Percentiles rank a stretch among this genome's conserved stretches.
phyloP scores from a whole-genome alignment of 2,329 filamentous ascomycete genomes.

The Fusarium solani-melongenae region DNA sequence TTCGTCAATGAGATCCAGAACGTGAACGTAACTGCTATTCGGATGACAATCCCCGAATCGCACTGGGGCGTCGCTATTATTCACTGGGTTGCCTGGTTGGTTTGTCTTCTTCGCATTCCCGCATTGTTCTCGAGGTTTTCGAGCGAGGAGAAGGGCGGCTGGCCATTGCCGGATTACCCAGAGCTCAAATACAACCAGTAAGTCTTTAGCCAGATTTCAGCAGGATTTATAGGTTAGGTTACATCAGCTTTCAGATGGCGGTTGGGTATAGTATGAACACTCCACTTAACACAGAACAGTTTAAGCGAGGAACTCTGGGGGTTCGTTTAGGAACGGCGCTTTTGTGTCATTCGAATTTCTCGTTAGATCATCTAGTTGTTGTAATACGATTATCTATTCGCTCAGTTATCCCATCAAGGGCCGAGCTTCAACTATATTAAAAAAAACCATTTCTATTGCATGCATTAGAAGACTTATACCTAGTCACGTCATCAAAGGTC shows the following conservation, averaged over 20 bases:
- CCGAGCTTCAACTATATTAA: too few species aligned
- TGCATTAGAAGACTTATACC: neutral
- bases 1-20: slow-evolving; percentile 27
- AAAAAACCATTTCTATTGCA: neutral
- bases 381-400: neutral
- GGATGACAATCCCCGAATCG: slow-evolving; percentile 10
- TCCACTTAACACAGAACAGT: neutral
- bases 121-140: slow-evolving; percentile 21
- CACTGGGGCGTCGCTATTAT: slow-evolving; percentile 18
- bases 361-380: neutral
- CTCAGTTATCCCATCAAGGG: too few species aligned
- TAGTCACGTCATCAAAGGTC: neutral
- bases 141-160: slow-evolving; percentile 26
- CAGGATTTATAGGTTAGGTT: neutral
- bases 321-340: neutral
- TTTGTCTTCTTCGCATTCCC: slow-evolving; percentile 18
- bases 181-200: neutral
- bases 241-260: neutral
- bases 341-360: neutral
- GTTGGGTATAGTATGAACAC: neutral
- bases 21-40: slow-evolving; percentile 4
- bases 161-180: slow-evolving; percentile 23
- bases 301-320: neutral
- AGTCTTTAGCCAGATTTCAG: neutral
- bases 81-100: slow-evolving; percentile 24